Evolutionary conservation across 768 basidiomycete genomes (phyloP).

Genomic region (Trametes maxima): DNA sequence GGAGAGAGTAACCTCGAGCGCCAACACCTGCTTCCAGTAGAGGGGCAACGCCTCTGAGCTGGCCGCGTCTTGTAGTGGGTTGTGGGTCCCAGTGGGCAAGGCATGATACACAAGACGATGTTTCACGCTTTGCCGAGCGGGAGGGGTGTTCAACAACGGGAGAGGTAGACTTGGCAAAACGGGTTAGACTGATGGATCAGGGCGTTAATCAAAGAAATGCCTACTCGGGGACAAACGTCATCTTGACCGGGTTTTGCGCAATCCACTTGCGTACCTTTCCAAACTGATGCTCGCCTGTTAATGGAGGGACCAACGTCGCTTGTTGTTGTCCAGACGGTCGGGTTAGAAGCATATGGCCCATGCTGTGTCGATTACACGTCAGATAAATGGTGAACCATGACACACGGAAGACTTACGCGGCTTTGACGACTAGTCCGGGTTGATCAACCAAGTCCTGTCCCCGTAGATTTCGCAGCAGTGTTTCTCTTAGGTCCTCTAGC

Average conservation of each 20-base stretch:
- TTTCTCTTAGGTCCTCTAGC: slow-evolving; percentile 12
- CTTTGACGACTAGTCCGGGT: slow-evolving; percentile 18
- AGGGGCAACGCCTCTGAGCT: not conserved
- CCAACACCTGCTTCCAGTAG: slow-evolving; percentile 18
- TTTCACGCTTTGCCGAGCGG: slow-evolving; percentile 37
- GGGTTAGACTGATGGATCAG: not conserved
- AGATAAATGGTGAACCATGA: not conserved
- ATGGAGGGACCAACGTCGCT: slow-evolving; percentile 48
- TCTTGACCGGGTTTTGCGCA: slow-evolving; percentile 32
- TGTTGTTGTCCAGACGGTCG: slow-evolving; percentile 38
- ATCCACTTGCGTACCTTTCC: slow-evolving; percentile 51
- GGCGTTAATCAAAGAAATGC: slow-evolving; percentile 13
- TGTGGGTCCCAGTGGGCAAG: slow-evolving; percentile 21
- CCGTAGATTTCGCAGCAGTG: slow-evolving; percentile 10
- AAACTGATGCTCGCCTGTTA: slow-evolving; percentile 45
- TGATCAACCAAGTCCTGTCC: not conserved
- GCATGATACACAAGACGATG: slow-evolving; percentile 55
- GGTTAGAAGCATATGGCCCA: slow-evolving; percentile 63
- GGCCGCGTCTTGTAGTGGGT: not conserved
- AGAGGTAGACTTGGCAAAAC: slow-evolving; percentile 41
- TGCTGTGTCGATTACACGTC: slow-evolving; percentile 36
- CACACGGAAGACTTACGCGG: slow-evolving; percentile 27
- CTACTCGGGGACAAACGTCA: slow-evolving; percentile 55
- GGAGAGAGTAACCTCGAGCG: slow-evolving; percentile 25
- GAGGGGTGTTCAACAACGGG: slow-evolving; percentile 35